These are phyloP conservation scores for Sporothrix inflata DNA, from an alignment of 2,329 filamentous ascomycete species.

Conservation along the genomic window DNA sequence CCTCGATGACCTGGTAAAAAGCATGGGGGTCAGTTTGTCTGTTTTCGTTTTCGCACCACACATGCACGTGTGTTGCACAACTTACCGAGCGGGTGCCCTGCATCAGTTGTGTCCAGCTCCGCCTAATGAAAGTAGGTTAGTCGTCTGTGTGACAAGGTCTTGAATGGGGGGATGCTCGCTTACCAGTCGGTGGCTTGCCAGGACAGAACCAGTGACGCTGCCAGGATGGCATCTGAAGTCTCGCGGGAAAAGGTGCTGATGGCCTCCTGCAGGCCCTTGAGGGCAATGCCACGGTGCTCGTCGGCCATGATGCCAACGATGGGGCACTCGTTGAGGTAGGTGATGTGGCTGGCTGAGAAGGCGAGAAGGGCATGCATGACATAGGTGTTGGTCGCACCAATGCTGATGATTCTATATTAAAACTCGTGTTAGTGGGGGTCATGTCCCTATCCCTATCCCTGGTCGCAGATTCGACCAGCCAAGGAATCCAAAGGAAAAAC, in stretches of 20 bases:
- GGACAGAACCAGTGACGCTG: conserved; percentile 86
- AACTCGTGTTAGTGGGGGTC: conserved; percentile 36
- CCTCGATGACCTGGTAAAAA: conserved; percentile 71
- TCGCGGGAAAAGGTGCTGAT: conserved; percentile 82
- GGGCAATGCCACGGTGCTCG: conserved; percentile 81
- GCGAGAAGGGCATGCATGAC: conserved; percentile 93
- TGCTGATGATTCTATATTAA: conserved; percentile 69
- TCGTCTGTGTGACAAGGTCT: background rate
- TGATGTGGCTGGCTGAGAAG: conserved; percentile 92
- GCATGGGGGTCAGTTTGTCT: conserved; percentile 22
- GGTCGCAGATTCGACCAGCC: background rate
- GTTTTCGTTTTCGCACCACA: conserved; percentile 12
- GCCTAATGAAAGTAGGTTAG: conserved; percentile 58
- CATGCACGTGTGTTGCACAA: conserved; percentile 34
- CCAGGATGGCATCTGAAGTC: conserved; percentile 88
- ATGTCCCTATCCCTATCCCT: background rate
- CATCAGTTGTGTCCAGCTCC: conserved; percentile 90
- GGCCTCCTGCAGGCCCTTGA: conserved; percentile 86
- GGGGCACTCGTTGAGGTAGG: conserved; percentile 83
- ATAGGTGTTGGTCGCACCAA: conserved; percentile 80
- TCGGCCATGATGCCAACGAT: conserved; percentile 87
- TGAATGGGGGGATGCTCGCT: conserved; percentile 32
- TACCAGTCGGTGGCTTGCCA: conserved; percentile 98
- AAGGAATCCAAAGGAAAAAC: conserved; percentile 41
- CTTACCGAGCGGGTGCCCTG: conserved; percentile 86